Evolutionary conservation across 2,329 filamentous ascomycete species (phyloP).

Genomic region (Drechslerella dactyloides): DNA sequence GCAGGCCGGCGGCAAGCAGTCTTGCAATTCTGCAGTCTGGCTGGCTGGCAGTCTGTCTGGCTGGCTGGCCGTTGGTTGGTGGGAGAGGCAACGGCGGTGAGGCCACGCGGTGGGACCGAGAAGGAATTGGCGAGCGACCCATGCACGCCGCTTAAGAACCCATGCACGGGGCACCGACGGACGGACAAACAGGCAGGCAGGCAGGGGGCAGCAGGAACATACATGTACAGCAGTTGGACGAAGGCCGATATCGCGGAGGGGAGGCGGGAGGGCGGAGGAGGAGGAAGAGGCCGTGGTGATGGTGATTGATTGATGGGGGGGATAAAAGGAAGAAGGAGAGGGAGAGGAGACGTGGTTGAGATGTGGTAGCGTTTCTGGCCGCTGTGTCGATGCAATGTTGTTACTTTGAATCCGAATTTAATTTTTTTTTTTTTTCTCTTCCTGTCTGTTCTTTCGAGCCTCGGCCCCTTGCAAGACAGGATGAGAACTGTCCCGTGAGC

Average conservation of each 20-base stretch:
- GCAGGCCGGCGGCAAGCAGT: neutral
- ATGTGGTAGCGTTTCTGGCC: too few species aligned
- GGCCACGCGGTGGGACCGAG: conserved; percentile 23
- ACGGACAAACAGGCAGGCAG: conserved; percentile 5
- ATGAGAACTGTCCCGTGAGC: too few species aligned
- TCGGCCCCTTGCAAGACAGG: too few species aligned
- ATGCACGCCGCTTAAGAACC: conserved; percentile 45
- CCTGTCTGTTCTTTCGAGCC: too few species aligned
- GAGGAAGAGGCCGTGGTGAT: neutral
- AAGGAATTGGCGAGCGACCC: conserved; percentile 49
- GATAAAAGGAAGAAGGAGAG: neutral
- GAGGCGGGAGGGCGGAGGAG: too few species aligned
- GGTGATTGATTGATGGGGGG: neutral
- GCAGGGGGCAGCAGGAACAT: neutral
- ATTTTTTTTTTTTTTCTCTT: too few species aligned
- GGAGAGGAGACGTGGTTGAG: neutral
- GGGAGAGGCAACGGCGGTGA: neutral
- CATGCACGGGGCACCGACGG: conserved; percentile 28
- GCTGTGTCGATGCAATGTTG: too few species aligned
- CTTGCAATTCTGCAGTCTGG: neutral
- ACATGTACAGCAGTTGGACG: conserved; percentile 1
- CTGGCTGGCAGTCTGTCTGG: neutral
- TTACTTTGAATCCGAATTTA: too few species aligned
- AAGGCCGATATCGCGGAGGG: neutral
- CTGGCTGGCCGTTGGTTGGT: neutral